These are phyloP conservation scores for Epichloe uncinata DNA, from an alignment of 2,329 filamentous ascomycete genomes.

Conservation along the genomic window DNA sequence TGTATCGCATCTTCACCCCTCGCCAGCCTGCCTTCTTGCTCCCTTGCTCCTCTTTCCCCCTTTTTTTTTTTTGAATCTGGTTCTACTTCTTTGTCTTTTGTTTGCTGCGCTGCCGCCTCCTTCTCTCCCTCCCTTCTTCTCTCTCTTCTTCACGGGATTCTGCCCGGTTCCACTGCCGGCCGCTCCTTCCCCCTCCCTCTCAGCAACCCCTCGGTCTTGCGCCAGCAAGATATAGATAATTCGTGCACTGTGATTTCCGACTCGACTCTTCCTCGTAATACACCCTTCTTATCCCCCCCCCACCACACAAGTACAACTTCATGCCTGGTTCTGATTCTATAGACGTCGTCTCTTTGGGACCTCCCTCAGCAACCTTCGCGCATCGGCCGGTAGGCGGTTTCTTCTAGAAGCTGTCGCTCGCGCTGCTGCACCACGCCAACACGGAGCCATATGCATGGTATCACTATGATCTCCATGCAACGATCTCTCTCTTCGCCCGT, in stretches of 20 bases:
- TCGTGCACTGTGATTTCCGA: background rate
- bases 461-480: slow-evolving; percentile 49
- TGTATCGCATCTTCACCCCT: background rate
- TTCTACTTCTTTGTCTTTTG: background rate
- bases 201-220: background rate
- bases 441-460: slow-evolving; percentile 24
- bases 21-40: background rate
- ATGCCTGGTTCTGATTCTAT: background rate
- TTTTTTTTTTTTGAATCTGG: background rate
- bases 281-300: background rate
- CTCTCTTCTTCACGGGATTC: background rate
- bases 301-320: background rate
- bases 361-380: background rate
- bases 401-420: slow-evolving; percentile 17
- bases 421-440: slow-evolving; percentile 20
- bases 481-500: slow-evolving; percentile 49
- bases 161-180: background rate
- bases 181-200: background rate
- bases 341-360: background rate
- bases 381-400: slow-evolving; percentile 12
- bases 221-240: background rate
- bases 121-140: background rate
- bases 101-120: background rate
- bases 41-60: background rate
- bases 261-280: background rate